Conservation (phyloP, 345 rosid genomes). For the Clarkia xantiana region DNA sequence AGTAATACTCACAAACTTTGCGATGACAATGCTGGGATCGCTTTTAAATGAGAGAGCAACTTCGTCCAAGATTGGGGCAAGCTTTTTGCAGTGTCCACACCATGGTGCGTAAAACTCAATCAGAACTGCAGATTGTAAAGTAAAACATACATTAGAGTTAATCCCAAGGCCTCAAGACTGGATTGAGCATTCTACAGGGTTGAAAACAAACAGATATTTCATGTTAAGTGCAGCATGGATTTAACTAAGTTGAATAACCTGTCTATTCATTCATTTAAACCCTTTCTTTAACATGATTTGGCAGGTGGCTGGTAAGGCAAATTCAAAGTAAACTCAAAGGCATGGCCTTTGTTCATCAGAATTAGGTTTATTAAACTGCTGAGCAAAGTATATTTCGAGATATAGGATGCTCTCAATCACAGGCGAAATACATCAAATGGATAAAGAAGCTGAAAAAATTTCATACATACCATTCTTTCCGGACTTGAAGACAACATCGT, state of each 20-base stretch:
- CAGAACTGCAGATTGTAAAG: conserved; percentile 38
- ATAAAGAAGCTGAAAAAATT: background rate
- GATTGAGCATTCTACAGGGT: no score
- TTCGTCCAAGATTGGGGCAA: conserved; percentile 85
- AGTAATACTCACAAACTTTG: conserved; percentile 45
- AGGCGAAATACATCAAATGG: background rate
- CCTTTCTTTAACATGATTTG: no score
- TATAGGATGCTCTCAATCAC: no score
- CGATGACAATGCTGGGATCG: conserved; percentile 45
- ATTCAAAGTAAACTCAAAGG: no score
- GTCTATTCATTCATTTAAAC: no score
- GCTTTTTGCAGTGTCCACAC: conserved; percentile 81
- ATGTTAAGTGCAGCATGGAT: no score
- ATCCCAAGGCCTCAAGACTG: background rate
- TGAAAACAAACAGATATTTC: no score
- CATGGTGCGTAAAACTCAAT: conserved; percentile 84
- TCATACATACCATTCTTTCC: conserved; percentile 61
- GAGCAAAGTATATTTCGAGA: background rate
- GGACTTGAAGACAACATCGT: conserved; percentile 59
- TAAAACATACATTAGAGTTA: background rate
- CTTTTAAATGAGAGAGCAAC: conserved; percentile 49
- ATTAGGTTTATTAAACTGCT: no score
- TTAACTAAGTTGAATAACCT: no score
- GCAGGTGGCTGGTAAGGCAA: no score
- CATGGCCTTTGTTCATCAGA: no score